Evolutionary conservation across 2,329 filamentous ascomycete species (phyloP).

Genomic region (Akanthomyces uredinophilus): DNA sequence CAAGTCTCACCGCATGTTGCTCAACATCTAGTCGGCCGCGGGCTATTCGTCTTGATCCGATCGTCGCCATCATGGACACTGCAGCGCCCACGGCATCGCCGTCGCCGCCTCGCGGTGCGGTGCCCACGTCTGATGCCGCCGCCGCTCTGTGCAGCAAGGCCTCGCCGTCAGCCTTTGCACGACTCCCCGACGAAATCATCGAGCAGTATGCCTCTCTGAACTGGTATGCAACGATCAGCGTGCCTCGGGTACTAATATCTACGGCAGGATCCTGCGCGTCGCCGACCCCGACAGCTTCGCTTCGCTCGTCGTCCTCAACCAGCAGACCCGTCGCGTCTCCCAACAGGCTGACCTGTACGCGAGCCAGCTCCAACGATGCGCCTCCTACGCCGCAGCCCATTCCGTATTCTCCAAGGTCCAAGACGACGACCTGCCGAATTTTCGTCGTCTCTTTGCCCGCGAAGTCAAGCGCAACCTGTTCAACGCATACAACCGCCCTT

Average conservation of each 20-base stretch:
- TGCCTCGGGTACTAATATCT: slow-evolving; percentile 17
- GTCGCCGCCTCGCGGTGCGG: neutral
- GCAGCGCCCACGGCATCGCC: neutral
- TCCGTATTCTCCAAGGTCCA: slow-evolving; percentile 32
- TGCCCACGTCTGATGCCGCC: neutral
- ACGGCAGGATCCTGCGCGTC: slow-evolving; percentile 53
- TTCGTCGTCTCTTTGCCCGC: slow-evolving; percentile 62
- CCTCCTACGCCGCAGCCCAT: slow-evolving; percentile 52
- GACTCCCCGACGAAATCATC: slow-evolving; percentile 64
- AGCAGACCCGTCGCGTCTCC: slow-evolving; percentile 60
- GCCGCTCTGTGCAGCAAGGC: neutral
- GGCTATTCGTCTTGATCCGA: neutral
- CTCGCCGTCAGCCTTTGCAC: slow-evolving; percentile 42
- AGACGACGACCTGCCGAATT: slow-evolving; percentile 48
- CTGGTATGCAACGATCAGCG: neutral
- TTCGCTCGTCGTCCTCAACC: slow-evolving; percentile 59
- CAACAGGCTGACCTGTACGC: slow-evolving; percentile 60
- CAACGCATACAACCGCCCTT: slow-evolving; percentile 67
- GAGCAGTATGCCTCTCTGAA: slow-evolving; percentile 50
- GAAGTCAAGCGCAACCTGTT: slow-evolving; percentile 75
- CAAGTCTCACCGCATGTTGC: neutral
- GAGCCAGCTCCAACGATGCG: slow-evolving; percentile 56
- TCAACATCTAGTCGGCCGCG: slow-evolving; percentile 6
- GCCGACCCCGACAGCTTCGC: slow-evolving; percentile 61
- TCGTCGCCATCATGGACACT: slow-evolving; percentile 1